Base-by-base conservation (phyloP, 805 yeast species). In the Maudiozyma pseudohumilis region DNA sequence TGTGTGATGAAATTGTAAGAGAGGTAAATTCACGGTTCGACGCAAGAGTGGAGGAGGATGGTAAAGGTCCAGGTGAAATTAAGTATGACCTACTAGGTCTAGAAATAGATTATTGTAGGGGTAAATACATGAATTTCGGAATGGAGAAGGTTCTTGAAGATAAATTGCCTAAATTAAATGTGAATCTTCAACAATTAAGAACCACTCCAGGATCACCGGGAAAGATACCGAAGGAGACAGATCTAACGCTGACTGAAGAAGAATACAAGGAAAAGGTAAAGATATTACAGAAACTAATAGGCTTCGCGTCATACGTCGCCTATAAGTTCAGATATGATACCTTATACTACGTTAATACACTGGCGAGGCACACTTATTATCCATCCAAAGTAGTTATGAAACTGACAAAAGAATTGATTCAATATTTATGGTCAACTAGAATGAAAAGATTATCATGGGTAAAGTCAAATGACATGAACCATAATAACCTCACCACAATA, bases 31-130 rank as follows among this genome's bases (percentile, higher is more conserved):
- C 6, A 12, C 21, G 30, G 23, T 45, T 27, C 19, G 49, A 43
- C 12, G 43, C 47, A 13, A 43, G 40, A 18, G 25, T 40, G 5
- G 41, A 40, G 3, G 39, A 41, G 7, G 34, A 34, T 9, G 45
- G 48, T 34, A 13, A 19, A 13, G 10, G 16, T 9, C 35, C 37
- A 17, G 42, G 36, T 5, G 27, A 26, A 6, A 41, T 28, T n/a
- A 30, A 38, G 4, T 47, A 47, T 25, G 51, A 47, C 35, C 42
- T 41, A 2, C 23, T 43, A 23, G 47, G 48, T 13, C 25, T 44
- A 27, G 47, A 44, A 29, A 32, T 44, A 1, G 36, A 44, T 29
- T 44, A 38, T 30, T 15, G 25, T 10, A 19, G 10, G 13, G 33
- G 30, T 7, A 30, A 41, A 16, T 15, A 29, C 9, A 37, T 43